A percentile compares a stretch with the other conserved stretches of the same genome.
These are phyloP conservation scores for Verticillium zaregamsianum DNA, from an alignment of 2,329 filamentous ascomycete species.

Conservation along the genomic window DNA sequence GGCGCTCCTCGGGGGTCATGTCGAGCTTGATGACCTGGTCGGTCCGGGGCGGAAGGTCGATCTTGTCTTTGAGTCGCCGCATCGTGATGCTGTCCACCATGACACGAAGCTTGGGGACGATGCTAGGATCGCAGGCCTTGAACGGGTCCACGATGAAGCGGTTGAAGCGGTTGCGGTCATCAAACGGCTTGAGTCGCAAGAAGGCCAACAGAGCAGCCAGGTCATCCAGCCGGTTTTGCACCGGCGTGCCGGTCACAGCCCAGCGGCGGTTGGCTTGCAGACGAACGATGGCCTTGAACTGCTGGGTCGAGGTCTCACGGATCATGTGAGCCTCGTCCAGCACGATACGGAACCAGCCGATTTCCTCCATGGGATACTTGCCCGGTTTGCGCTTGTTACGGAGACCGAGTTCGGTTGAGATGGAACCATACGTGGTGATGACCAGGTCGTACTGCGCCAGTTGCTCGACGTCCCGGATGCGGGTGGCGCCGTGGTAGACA, in stretches of 20 bases:
- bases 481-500: conserved; percentile 79
- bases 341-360: conserved; percentile 91
- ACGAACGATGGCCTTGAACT: conserved; percentile 80
- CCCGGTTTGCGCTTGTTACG: conserved; percentile 58
- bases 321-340: conserved; percentile 95
- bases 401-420: conserved; percentile 71
- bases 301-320: conserved; percentile 74
- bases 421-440: conserved; percentile 88
- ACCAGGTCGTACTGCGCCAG: conserved; percentile 77
- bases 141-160: conserved; percentile 81
- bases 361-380: conserved; percentile 63
- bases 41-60: conserved; percentile 70
- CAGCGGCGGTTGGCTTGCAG: conserved; percentile 79
- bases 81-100: conserved; percentile 94
- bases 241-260: conserved; percentile 95
- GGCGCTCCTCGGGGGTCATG: conserved; percentile 70
- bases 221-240: conserved; percentile 91
- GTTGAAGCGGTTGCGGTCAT: conserved; percentile 70
- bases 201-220: conserved; percentile 84
- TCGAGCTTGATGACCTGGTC: conserved; percentile 71
- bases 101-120: conserved; percentile 79
- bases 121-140: conserved; percentile 79
- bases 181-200: conserved; percentile 78
- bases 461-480: conserved; percentile 63
- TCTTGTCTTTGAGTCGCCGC: conserved; percentile 85